Conservation (phyloP, 116 monocot species). For the Zostera marina region DNA sequence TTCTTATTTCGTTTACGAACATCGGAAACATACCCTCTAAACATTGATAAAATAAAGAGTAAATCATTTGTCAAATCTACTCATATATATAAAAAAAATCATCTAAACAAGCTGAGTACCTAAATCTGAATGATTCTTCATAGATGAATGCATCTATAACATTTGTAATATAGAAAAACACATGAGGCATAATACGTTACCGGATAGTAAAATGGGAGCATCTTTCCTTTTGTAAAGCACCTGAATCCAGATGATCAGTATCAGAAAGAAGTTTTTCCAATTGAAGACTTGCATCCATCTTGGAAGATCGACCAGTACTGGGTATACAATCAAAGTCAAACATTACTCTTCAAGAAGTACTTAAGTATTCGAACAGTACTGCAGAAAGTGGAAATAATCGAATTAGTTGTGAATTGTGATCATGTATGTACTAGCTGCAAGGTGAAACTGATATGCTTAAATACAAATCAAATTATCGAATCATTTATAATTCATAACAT, state of each 20-base stretch:
- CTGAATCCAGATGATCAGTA: background rate
- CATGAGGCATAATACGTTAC: background rate
- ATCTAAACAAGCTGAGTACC: background rate
- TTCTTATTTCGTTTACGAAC: conserved; percentile 33
- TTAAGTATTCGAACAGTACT: background rate
- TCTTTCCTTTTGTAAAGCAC: background rate
- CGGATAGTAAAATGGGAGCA: conserved; percentile 10
- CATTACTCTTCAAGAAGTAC: background rate
- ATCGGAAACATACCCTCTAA: conserved; percentile 49
- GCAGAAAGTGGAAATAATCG: background rate
- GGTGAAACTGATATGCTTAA: background rate
- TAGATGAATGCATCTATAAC: background rate
- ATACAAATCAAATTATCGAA: background rate
- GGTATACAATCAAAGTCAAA: too few relatives aligned
- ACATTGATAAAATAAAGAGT: background rate
- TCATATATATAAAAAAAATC: too few relatives aligned
- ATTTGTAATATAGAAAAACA: background rate
- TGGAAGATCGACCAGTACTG: background rate
- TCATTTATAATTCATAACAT: background rate
- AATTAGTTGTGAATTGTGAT: too few relatives aligned
- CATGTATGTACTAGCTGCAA: background rate
- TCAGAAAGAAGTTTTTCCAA: background rate
- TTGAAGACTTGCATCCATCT: conserved; percentile 2
- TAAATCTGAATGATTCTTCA: background rate
- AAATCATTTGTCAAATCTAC: background rate